These are phyloP conservation scores for Populus deltoides DNA, from an alignment of 345 rosid genomes.

Conservation along the genomic window DNA sequence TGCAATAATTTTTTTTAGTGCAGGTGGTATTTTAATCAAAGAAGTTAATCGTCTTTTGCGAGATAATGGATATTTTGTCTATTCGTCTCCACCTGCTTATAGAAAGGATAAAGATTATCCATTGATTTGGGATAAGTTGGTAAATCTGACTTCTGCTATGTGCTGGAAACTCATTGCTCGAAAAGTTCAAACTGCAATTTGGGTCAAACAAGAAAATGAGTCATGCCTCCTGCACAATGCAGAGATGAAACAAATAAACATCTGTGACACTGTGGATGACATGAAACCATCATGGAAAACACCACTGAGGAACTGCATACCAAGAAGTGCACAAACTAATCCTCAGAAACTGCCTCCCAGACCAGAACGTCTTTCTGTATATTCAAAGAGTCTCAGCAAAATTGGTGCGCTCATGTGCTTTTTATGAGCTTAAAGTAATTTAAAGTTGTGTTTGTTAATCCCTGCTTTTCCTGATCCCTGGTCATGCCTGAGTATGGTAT, in stretches of 20 bases:
- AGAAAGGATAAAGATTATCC: constrained; percentile 81
- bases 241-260: constrained; percentile 51
- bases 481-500: not conserved
- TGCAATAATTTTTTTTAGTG: constrained; percentile 1
- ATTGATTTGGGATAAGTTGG: constrained; percentile 73
- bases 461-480: not conserved
- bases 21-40: constrained; percentile 91
- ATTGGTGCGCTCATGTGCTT: constrained; percentile 43
- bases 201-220: constrained; percentile 66
- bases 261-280: constrained; percentile 58
- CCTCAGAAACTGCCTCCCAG: constrained; percentile 54
- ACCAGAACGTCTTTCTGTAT: constrained; percentile 60
- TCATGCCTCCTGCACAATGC: constrained; percentile 58
- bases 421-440: not conserved
- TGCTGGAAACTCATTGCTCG: constrained; percentile 94
- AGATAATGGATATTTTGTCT: constrained; percentile 80
- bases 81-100: constrained; percentile 93
- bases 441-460: not conserved
- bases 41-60: constrained; percentile 80
- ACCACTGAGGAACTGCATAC: constrained; percentile 62
- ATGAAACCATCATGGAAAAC: constrained; percentile 72
- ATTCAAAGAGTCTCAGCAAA: constrained; percentile 52
- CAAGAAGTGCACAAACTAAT: constrained; percentile 26
- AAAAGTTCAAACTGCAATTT: constrained; percentile 88
- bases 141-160: constrained; percentile 68